Conservation (phyloP, 2,329 filamentous ascomycete genomes). For the Microcyclosporella mali region DNA sequence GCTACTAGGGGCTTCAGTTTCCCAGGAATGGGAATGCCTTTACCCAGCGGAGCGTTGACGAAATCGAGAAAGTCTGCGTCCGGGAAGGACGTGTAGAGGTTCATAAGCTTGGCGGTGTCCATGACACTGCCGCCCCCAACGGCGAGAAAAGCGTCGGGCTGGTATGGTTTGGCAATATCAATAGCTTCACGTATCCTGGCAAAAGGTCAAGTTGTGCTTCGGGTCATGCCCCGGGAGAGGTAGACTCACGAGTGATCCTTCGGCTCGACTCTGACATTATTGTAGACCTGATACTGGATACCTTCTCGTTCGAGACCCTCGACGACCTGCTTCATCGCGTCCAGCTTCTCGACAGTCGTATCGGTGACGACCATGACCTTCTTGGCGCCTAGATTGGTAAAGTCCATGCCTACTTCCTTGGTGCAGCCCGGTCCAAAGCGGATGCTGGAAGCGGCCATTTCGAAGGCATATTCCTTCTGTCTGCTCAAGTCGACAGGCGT, state of each 20-base stretch:
- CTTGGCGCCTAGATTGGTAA: constrained; percentile 82
- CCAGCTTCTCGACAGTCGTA: constrained; percentile 68
- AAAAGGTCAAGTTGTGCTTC: neutral
- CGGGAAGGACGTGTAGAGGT: constrained; percentile 84
- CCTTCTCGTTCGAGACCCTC: constrained; percentile 74
- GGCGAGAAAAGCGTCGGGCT: constrained; percentile 83
- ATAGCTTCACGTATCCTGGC: constrained; percentile 83
- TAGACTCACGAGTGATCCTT: constrained; percentile 78
- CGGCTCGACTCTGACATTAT: constrained; percentile 76
- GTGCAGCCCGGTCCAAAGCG: constrained; percentile 90
- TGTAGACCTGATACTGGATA: constrained; percentile 73
- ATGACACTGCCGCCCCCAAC: constrained; percentile 92
- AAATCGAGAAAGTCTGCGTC: constrained; percentile 95
- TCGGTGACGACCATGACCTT: constrained; percentile 92
- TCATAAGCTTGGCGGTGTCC: constrained; percentile 98
- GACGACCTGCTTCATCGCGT: constrained; percentile 83
- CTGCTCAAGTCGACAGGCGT: constrained; percentile 66
- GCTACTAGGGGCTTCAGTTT: constrained; percentile 71
- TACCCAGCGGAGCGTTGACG: constrained; percentile 89
- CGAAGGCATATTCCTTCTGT: constrained; percentile 95
- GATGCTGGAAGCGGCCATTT: constrained; percentile 94
- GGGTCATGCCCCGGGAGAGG: neutral
- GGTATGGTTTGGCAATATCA: constrained; percentile 70
- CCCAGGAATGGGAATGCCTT: constrained; percentile 67
- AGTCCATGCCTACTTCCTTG: constrained; percentile 96